Conservation (phyloP, 345 rosid genomes). For the Raphanus sativus region DNA sequence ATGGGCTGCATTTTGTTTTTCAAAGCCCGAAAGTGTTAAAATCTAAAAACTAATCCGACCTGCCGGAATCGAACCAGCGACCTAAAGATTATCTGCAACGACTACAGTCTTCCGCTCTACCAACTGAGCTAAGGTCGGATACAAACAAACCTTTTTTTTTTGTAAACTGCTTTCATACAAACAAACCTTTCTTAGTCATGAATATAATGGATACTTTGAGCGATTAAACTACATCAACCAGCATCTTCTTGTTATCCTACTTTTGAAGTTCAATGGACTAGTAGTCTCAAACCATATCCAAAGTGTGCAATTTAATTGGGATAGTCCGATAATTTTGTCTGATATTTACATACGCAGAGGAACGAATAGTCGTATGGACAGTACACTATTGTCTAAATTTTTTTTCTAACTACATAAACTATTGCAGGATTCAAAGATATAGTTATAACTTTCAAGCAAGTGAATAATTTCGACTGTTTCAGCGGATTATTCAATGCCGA, state of each 20-base stretch:
- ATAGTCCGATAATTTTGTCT: background rate
- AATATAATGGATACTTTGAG: no score
- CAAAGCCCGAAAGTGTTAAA: background rate
- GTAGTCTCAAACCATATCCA: background rate
- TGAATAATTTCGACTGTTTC: background rate
- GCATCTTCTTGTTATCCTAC: background rate
- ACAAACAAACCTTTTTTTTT: no score
- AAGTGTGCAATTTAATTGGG: background rate
- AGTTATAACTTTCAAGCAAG: background rate
- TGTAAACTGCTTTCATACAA: no score
- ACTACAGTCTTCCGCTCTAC: constrained; percentile 96
- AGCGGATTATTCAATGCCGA: background rate
- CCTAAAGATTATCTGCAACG: constrained; percentile 22
- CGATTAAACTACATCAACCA: no score
- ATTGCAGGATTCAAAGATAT: background rate
- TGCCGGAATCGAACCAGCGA: constrained; percentile 34
- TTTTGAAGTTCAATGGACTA: background rate
- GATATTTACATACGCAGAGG: background rate
- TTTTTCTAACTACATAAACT: background rate
- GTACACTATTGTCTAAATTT: background rate
- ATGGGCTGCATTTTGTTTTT: background rate
- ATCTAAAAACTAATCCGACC: background rate
- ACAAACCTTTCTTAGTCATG: no score
- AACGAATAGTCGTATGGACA: background rate
- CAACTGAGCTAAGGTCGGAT: constrained; percentile 93